phyloP scores from a whole-genome alignment of 1,139 yeast species.

The Kodamaea ohmeri region DNA sequence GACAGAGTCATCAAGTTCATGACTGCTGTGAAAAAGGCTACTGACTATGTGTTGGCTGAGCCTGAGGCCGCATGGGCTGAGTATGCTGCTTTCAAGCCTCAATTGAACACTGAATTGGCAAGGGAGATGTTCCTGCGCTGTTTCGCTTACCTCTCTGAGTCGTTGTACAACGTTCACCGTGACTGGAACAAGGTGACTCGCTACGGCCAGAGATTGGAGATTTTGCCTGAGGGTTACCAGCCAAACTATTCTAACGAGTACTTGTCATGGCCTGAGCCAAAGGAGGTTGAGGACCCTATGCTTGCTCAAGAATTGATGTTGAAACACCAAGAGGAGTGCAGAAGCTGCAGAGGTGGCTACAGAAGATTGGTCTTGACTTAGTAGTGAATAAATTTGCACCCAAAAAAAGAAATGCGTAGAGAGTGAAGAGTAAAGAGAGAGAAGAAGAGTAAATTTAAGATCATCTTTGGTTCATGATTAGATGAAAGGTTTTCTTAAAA shows the following conservation, averaged over 20 bases:
- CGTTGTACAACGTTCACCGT: conserved; percentile 53
- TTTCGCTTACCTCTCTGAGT: conserved; percentile 52
- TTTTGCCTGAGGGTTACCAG: conserved; percentile 47
- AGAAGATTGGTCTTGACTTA: conserved; percentile 34
- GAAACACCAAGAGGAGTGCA: conserved; percentile 46
- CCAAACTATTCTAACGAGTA: conserved; percentile 53
- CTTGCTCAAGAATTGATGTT: conserved; percentile 48
- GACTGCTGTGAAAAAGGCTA: conserved; percentile 49
- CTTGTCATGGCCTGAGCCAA: conserved; percentile 50
- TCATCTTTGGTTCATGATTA: background rate
- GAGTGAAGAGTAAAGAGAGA: background rate
- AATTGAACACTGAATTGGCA: conserved; percentile 40
- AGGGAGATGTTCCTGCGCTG: conserved; percentile 52
- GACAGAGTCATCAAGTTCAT: conserved; percentile 45
- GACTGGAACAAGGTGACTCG: conserved; percentile 58
- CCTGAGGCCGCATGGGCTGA: conserved; percentile 49
- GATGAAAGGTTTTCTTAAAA: too few species aligned
- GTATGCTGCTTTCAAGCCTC: conserved; percentile 48
- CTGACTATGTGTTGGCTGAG: conserved; percentile 43
- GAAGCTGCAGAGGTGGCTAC: conserved; percentile 46
- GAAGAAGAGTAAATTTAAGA: conserved; percentile 2
- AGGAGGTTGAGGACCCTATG: conserved; percentile 45
- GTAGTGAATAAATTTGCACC: background rate
- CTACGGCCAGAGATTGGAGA: conserved; percentile 53
- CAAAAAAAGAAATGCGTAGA: background rate